A percentile compares a stretch with the other conserved stretches of the same genome.
Conservation (phyloP, 768 basidiomycete genomes). For the Suillus subalutaceus region DNA sequence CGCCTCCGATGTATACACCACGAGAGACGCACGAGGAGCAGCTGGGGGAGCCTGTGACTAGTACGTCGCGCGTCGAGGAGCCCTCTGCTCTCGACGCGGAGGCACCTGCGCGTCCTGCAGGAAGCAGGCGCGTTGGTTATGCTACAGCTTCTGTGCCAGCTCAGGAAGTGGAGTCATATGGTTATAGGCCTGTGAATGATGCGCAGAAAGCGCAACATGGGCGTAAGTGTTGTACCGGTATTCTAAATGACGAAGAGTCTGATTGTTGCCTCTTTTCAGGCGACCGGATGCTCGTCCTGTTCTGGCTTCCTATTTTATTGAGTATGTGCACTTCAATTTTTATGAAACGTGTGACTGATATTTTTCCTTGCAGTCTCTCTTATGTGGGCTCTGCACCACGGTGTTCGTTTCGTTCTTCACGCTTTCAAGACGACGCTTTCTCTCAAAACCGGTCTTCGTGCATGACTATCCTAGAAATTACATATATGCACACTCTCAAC, state of each 20-base stretch:
- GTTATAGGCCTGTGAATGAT: conserved; percentile 56
- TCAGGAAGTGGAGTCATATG: conserved; percentile 70
- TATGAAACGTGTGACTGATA: conserved; percentile 13
- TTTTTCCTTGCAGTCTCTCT: conserved; percentile 49
- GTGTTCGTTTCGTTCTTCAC: conserved; percentile 54
- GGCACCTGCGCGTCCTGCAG: conserved; percentile 27
- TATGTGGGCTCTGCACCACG: conserved; percentile 61
- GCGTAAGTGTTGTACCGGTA: conserved; percentile 44
- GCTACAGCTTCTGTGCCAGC: conserved; percentile 52
- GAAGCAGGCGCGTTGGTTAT: conserved; percentile 53
- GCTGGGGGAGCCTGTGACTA: conserved; percentile 21
- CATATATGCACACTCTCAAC: no score
- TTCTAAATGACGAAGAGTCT: conserved; percentile 2
- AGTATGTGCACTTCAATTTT: conserved; percentile 49
- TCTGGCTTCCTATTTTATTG: conserved; percentile 86
- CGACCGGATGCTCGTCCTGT: conserved; percentile 82
- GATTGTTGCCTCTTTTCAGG: conserved; percentile 37
- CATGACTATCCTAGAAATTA: conserved; percentile 20
- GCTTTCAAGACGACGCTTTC: conserved; percentile 51
- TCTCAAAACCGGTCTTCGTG: conserved; percentile 43
- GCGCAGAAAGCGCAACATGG: conserved; percentile 61
- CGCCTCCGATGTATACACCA: conserved; percentile 78
- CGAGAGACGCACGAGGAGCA: conserved; percentile 38
- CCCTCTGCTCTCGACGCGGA: conserved; percentile 12
- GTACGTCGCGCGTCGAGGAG: conserved; percentile 6